Conservation (phyloP, 78 protist species). For the Dictyostelium brefeldianum region DNA sequence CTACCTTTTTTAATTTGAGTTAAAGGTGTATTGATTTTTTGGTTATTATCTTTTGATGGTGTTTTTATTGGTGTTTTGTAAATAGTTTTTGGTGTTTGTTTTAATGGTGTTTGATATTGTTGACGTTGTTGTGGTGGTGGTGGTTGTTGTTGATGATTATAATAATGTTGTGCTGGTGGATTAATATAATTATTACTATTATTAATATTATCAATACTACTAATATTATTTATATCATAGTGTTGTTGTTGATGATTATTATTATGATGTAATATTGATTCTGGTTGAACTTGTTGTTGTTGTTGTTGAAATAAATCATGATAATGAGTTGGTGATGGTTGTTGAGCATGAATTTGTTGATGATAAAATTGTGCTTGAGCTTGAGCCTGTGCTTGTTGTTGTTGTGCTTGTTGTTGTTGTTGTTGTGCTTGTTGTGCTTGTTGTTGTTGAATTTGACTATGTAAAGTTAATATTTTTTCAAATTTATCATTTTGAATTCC, state of each 20-base stretch:
- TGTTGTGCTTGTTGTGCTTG: not conserved
- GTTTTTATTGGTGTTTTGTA: conserved; percentile 20
- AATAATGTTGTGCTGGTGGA: not conserved
- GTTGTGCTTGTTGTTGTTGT: not conserved
- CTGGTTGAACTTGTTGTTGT: not conserved
- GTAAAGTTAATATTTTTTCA: not conserved
- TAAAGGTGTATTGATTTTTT: not conserved
- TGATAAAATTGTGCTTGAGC: not conserved
- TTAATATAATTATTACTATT: not conserved
- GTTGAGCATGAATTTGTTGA: not conserved
- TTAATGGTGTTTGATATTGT: not conserved
- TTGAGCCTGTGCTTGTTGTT: not conserved
- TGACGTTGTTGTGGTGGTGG: not conserved
- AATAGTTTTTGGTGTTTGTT: not conserved
- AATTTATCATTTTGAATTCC: not conserved
- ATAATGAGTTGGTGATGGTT: not conserved
- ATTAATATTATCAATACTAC: conserved; percentile 14
- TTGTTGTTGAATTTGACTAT: not conserved
- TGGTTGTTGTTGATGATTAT: not conserved
- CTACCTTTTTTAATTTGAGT: conserved; percentile 10
- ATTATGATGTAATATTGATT: not conserved
- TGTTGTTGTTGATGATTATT: not conserved
- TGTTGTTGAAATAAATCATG: not conserved
- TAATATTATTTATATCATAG: conserved; percentile 8
- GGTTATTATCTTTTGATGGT: not conserved